Conservation (phyloP, 73 alveolate species). For the Tetrahymena borealis region DNA sequence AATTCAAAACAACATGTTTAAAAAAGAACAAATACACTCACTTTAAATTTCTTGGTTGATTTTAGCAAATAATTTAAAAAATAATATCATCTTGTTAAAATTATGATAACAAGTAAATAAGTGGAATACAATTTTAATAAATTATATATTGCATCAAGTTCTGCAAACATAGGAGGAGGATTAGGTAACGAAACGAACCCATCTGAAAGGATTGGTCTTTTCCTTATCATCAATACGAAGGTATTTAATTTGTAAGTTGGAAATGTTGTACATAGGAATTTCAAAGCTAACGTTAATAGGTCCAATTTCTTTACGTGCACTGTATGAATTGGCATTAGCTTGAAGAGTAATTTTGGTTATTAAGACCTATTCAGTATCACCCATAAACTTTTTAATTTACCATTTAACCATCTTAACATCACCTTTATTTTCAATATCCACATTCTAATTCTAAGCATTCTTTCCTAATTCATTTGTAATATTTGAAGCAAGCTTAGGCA, state of each 20-base stretch:
- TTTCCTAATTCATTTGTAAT: conserved; percentile 65
- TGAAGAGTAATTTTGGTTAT: conserved; percentile 31
- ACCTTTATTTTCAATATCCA: conserved; percentile 64
- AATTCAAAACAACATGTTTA: too few species aligned
- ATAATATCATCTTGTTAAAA: too few species aligned
- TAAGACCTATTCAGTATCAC: conserved; percentile 79
- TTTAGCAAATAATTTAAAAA: too few species aligned
- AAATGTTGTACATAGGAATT: conserved; percentile 96
- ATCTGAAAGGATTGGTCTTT: conserved; percentile 41
- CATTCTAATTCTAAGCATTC: conserved; percentile 46
- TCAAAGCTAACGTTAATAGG: conserved; percentile 96
- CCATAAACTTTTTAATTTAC: conserved; percentile 87
- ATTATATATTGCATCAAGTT: not conserved
- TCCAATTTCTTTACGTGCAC: conserved; percentile 83
- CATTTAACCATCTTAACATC: conserved; percentile 78
- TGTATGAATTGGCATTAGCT: conserved; percentile 21
- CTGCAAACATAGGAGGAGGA: conserved; percentile 44
- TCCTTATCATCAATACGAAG: conserved; percentile 41
- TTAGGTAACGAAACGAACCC: conserved; percentile 42
- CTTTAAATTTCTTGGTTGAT: too few species aligned
- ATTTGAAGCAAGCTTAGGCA: conserved; percentile 70
- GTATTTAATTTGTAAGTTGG: conserved; percentile 79
- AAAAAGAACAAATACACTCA: too few species aligned
- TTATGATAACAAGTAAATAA: not conserved
- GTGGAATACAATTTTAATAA: not conserved